Base-by-base conservation (phyloP, 192 early-diverging fungal genomes). In the Lobosporangium transversale region DNA sequence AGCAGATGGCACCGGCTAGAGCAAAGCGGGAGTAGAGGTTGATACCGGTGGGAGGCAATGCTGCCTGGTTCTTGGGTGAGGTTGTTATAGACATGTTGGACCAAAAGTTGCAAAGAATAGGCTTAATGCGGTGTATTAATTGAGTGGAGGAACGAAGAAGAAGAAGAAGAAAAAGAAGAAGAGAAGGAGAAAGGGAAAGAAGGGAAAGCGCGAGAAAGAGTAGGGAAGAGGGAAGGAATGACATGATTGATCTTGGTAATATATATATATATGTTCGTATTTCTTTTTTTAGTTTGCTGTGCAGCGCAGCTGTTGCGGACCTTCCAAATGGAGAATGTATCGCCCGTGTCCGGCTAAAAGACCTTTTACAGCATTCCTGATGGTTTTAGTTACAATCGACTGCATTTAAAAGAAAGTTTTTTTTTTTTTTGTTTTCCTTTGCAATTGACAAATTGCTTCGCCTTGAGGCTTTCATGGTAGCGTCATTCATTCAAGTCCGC, bases 1-100 rank as follows among this genome's bases (percentile, higher is more conserved):
- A 87, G 67, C 83, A 79, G 55, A 87, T 49, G 29, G 85, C 85
- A 66, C 85, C 85, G 30, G 85, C 83, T 48, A 87, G 61, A 42
- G 80, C 81, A 56, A 84, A 87, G 70, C 85, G 83, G 20, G 83
- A 62, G 47, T 87, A 87, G 43, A 87, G 80, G 35, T 9, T 60
- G 30, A 66, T 68, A 52, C 85, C 85, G 33, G 85, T 83, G 45
- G 81, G 81, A 8, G 50, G 31, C 18, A 17, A 5, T 11, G 11
- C 29, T 9, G 31, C 32, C 10, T 62, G 29, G 26, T 29, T 61
- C 31, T 58, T 18, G 51, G 30, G 45, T 6, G 45, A 21, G 6
- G 45, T n/a, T 5, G 20, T 29, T 10, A n/a, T n/a, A n/a, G 30
- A 7, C 30, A 43, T 40, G 21, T 27, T 33, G 10, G 9, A 12